Base-by-base conservation (phyloP, 371 early-diverging fungal species). In the Quaeritorhiza haematococci region DNA sequence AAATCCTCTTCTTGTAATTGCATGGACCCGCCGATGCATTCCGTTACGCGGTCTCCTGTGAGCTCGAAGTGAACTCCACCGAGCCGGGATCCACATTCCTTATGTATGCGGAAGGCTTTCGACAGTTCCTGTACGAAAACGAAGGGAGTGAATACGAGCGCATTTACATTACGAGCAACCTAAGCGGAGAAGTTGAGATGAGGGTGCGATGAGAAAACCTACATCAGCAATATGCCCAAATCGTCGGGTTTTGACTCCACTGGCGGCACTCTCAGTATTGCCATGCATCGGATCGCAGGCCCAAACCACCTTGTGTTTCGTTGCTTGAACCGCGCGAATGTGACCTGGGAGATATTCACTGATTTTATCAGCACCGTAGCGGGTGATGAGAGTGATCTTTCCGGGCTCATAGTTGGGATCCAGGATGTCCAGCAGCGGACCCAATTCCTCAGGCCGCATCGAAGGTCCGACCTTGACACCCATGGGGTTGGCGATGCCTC, bases 241-340 rank as follows among this genome's bases (percentile, higher is more conserved):
- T 33, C 88, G 83, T 43, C 98, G 82, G 0, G 98, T 96, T 74
- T 96, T 96, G 63, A 92, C 75, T 4, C 93, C 93, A 15, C 84
- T 74, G 0, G 78, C 73, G 0, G 88, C 81, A 17, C 81, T 81
- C 65, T 90, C 89, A 23, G 96, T 95, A 76, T 96, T 96, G 62
- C 98, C 98, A 67, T 97, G 98, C 94, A 94, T 94, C 6, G 98
- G 98, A 69, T 97, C 98, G 71, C 91, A 91, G 30, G 86, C 87
- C 97, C 95, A 96, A 21, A 95, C 94, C 8, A 93, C 94, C 55
- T 80, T 76, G 69, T 95, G 95, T 21, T 56, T 58, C 0, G 93
- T 85, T 1, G 69, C 69, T 57, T 89, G 83, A 10, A 97, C 94
- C 5, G 96, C 95, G 55, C 80, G 69, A 63, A 97, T 92, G 59